These are phyloP conservation scores for Kodamaea ohmeri DNA, from an alignment of 1,139 yeast genomes.

Conservation along the genomic window DNA sequence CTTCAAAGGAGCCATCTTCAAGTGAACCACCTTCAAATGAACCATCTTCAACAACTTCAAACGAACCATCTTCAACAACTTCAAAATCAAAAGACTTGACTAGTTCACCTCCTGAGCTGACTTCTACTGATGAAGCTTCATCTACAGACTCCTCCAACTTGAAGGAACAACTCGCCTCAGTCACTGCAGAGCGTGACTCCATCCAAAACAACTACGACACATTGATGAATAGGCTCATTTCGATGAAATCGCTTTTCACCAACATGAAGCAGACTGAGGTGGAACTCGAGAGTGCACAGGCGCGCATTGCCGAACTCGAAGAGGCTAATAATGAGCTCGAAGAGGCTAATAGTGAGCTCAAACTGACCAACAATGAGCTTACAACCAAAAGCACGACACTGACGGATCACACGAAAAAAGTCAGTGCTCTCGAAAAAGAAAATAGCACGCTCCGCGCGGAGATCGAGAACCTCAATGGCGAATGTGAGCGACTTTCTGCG, in stretches of 20 bases:
- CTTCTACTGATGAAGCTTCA: neutral
- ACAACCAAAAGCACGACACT: neutral
- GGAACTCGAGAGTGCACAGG: slow-evolving; percentile 60
- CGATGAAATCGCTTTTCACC: slow-evolving; percentile 73
- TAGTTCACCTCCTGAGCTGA: no score
- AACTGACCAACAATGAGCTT: neutral
- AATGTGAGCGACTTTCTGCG: slow-evolving; percentile 60
- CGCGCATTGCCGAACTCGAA: slow-evolving; percentile 27
- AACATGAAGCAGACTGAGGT: slow-evolving; percentile 75
- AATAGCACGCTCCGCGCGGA: slow-evolving; percentile 32
- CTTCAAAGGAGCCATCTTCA: neutral
- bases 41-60: neutral
- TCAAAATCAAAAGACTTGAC: neutral
- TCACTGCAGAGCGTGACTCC: slow-evolving; percentile 56
- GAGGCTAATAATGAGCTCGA: slow-evolving; percentile 21
- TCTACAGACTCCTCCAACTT: neutral
- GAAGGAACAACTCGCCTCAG: slow-evolving; percentile 4
- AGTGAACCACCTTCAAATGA: neutral
- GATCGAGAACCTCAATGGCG: slow-evolving; percentile 55
- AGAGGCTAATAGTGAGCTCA: neutral
- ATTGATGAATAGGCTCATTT: slow-evolving; percentile 69
- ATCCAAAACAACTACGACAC: slow-evolving; percentile 71
- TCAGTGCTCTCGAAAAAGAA: neutral
- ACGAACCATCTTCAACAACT: neutral
- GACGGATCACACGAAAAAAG: slow-evolving; percentile 26